phyloP scores from a whole-genome alignment of 2,329 filamentous ascomycete species.

The Neonectria punicea region DNA sequence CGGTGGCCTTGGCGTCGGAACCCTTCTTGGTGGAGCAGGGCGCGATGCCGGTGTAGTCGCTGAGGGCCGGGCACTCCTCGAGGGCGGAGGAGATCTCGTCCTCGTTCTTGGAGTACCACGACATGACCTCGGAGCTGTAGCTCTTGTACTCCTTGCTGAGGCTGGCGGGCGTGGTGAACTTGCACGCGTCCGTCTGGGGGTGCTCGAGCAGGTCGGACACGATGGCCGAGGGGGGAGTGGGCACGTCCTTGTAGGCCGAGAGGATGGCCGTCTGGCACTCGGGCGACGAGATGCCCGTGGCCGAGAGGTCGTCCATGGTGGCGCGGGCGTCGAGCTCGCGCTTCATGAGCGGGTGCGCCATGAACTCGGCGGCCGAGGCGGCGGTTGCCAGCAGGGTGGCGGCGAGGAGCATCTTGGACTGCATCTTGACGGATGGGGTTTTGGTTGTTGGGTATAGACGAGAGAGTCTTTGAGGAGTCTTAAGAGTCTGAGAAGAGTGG shows the following conservation, averaged over 20 bases:
- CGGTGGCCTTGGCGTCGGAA: constrained; percentile 3
- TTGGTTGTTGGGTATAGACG: not conserved
- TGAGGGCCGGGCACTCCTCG: constrained; percentile 41
- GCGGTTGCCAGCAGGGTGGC: constrained; percentile 42
- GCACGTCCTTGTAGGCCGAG: constrained; percentile 40
- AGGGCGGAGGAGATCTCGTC: constrained; percentile 41
- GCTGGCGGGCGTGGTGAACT: constrained; percentile 44
- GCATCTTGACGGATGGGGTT: constrained; percentile 39
- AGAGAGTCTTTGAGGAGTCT: not conserved
- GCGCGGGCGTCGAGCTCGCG: constrained; percentile 41
- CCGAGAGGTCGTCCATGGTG: constrained; percentile 1
- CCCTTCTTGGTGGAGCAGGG: constrained; percentile 33
- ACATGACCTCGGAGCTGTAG: constrained; percentile 45
- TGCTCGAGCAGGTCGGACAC: constrained; percentile 37
- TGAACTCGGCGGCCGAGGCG: constrained; percentile 41
- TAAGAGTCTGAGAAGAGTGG: constrained; percentile 1
- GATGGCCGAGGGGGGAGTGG: constrained; percentile 47
- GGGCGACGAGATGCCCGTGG: constrained; percentile 23
- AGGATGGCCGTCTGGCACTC: constrained; percentile 41
- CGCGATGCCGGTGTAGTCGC: constrained; percentile 31
- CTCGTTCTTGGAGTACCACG: constrained; percentile 46
- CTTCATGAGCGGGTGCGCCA: constrained; percentile 43
- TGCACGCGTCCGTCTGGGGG: constrained; percentile 47
- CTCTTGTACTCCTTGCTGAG: constrained; percentile 46
- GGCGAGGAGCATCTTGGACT: constrained; percentile 42